These are phyloP conservation scores for Glycine soja DNA, from an alignment of 306 rosid species.

Conservation along the genomic window DNA sequence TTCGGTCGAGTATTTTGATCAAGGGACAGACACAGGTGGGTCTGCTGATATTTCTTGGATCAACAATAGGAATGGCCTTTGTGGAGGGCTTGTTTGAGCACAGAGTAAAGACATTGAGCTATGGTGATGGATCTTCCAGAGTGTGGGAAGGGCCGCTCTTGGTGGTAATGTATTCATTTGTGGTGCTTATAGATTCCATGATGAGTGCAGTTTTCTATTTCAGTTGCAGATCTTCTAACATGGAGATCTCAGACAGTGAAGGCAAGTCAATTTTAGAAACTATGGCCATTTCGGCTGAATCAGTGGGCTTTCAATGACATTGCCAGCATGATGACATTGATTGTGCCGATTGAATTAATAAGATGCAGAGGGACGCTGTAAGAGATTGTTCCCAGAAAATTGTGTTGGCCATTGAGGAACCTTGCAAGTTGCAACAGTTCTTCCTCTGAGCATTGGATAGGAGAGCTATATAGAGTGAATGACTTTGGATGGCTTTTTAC, in stretches of 20 bases:
- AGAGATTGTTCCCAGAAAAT: constrained; percentile 44
- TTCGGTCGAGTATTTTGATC: constrained; percentile 72
- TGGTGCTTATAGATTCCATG: constrained; percentile 89
- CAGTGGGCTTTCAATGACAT: constrained; percentile 63
- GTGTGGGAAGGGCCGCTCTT: constrained; percentile 98
- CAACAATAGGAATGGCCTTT: constrained; percentile 86
- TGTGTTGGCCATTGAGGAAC: constrained; percentile 42
- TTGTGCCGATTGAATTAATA: constrained; percentile 40
- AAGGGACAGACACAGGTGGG: constrained; percentile 96
- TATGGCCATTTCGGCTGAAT: constrained; percentile 61
- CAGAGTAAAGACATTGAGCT: constrained; percentile 91
- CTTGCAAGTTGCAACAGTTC: constrained; percentile 34
- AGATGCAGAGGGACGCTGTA: constrained; percentile 47
- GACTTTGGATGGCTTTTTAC: constrained; percentile 39
- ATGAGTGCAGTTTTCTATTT: constrained; percentile 87
- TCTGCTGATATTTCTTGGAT: constrained; percentile 80
- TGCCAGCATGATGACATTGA: constrained; percentile 37
- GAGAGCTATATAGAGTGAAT: constrained; percentile 29
- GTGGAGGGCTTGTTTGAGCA: constrained; percentile 96
- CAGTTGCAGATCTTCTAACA: constrained; percentile 66
- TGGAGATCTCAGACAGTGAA: constrained; percentile 54
- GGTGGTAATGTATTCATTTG: constrained; percentile 93
- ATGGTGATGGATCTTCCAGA: constrained; percentile 96
- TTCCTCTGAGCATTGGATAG: constrained; percentile 36
- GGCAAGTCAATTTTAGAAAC: constrained; percentile 63